Base-by-base conservation (phyloP, 2,329 filamentous ascomycete species). In the Balansia obtecta region DNA sequence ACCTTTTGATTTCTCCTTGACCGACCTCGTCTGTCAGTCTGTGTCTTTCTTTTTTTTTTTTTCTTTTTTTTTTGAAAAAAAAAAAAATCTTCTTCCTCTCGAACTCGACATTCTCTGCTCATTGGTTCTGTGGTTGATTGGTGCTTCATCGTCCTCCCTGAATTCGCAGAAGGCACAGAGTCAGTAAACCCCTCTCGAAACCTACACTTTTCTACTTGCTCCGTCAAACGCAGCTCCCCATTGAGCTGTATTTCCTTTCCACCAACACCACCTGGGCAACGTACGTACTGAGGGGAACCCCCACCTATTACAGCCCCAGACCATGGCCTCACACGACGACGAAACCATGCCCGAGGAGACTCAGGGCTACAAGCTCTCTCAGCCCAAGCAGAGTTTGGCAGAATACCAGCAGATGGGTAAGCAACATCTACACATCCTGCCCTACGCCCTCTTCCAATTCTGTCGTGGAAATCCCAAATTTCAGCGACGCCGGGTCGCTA, bases 311-410 rank as follows among this genome's bases (percentile, higher is more conserved):
- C 7, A 6, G 9, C 27, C 40, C 38, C 37, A 41, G 48, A 34
- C 27, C 4, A 88, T 88, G 84, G 75, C 82, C 58, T 77, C 81
- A 61, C 73, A 79, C 64, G 74, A 83, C 57, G 88, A 95, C 55
- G 91, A 97, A 63, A 81, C 91, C 59, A 76, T 86, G 69, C 85
- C 88, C 56, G 86, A 93, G 74, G 79, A 85, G 73, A 96, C 90
- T 58, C 84, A 90, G 72, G 91, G 91, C 67, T 97, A 96, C 84
- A 96, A 94, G 82, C 86, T 96, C 65, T 90, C 88, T 59, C 88
- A 96, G 80, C 78, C 78, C 55, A 96, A 96, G 84, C 95, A 97
- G 80, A 94, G 88, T 61, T 78, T 98, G 64, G 87, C 91, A 57
- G 87, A 96, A 70, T 96, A 96, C 72, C 79, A 91, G 65, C 77